Evolutionary conservation across 2,329 filamentous ascomycete species (phyloP), one percentile per base, ranked within the genome.

Genomic region (Eutypa lata): DNA sequence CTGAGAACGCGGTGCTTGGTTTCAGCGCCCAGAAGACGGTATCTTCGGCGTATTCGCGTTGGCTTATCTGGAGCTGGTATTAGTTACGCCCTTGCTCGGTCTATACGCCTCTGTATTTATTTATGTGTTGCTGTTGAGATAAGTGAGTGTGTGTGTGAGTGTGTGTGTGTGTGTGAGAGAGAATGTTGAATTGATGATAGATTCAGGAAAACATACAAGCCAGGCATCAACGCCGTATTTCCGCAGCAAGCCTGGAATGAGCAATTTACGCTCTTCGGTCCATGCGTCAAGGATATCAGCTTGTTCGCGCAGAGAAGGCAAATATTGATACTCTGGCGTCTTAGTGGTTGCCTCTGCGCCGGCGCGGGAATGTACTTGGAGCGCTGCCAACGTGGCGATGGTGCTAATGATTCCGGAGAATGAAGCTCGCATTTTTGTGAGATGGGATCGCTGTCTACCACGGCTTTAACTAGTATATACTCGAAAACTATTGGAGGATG

Each of bases 21-120:
- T 78, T 79, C 33, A 80, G 69, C 3, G 76, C 74, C 76, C 76
- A 79, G 63, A 79, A 79, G 22, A 75, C 71, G 0, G 76, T 78
- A 52, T 80, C 77, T 58, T 80, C 77, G 54, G 74, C 76, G 59
- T 79, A 78, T 57, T 80, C 76, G 48, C 73, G 73, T 63, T 80
- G 76, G 66, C 73, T 76, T 57, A 78, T 76, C 75, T 78, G 42
- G 14, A 18, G n/a, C n/a, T n/a, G n/a, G n/a, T n/a, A n/a, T n/a
- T n/a, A n/a, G n/a, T n/a, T n/a, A n/a, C n/a, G n/a, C n/a, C n/a
- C n/a, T n/a, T n/a, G n/a, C n/a, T n/a, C n/a, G n/a, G n/a, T n/a
- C n/a, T n/a, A n/a, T n/a, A n/a, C n/a, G n/a, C n/a, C n/a, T n/a
- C n/a, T n/a, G n/a, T n/a, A n/a, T n/a, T n/a, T n/a, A n/a, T n/a